Evolutionary conservation across 2,329 filamentous ascomycete species (phyloP).

Genomic region (Colletotrichum gloeosporioides): DNA sequence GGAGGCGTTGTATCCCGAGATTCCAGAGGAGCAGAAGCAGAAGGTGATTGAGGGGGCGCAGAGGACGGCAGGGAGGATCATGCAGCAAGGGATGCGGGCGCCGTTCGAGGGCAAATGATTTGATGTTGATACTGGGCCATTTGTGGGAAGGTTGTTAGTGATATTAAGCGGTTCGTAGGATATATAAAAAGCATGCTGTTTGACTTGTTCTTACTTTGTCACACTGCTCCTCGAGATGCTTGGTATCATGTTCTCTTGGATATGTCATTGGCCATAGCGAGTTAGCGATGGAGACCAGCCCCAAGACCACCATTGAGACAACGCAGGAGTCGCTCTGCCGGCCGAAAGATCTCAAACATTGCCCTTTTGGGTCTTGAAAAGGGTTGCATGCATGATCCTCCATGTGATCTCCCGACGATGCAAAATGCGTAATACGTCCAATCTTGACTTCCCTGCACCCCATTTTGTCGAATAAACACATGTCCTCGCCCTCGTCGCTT

Average conservation of each 20-base stretch:
- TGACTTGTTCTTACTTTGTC: neutral
- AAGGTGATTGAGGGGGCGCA: neutral
- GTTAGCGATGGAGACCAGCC: neutral
- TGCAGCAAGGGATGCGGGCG: neutral
- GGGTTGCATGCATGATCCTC: neutral
- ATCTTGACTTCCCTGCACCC: neutral
- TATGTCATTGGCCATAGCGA: rapidly evolving
- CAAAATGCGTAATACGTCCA: neutral
- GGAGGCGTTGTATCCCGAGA: neutral
- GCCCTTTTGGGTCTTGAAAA: neutral
- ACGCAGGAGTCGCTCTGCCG: neutral
- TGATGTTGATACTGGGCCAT: neutral
- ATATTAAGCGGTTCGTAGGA: neutral
- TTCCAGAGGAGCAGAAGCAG: neutral
- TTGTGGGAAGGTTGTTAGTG: neutral
- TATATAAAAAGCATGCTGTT: neutral
- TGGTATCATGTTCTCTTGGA: neutral
- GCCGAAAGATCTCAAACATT: neutral
- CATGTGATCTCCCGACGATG: neutral
- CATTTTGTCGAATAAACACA: neutral
- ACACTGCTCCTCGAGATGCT: rapidly evolving
- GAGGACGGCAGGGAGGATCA: neutral
- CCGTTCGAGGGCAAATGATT: neutral
- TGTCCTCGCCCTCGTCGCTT: neutral
- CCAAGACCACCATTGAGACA: neutral